Conservation (phyloP, 2,329 filamentous ascomycete genomes). For the Amylocarpus encephaloides region DNA sequence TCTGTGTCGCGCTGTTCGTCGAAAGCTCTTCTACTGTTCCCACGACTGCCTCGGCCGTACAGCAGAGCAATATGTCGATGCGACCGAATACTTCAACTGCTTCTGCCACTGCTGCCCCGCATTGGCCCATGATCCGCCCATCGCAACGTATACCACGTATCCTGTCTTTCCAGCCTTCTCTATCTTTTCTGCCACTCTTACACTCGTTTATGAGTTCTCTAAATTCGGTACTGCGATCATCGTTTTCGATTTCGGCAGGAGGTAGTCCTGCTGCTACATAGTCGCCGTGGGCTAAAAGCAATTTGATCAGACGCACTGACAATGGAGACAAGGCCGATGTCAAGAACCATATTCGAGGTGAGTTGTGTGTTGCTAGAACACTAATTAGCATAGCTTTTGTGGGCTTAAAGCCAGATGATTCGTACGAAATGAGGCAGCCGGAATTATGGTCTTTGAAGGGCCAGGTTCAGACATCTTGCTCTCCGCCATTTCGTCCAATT, state of each 20-base stretch:
- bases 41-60: constrained; percentile 67
- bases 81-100: constrained; percentile 77
- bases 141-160: constrained; percentile 61
- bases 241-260: constrained; percentile 71
- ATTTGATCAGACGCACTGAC: constrained; percentile 72
- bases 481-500: constrained; percentile 35
- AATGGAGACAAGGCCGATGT: constrained; percentile 82
- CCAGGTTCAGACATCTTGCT: constrained; percentile 41
- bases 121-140: constrained; percentile 40
- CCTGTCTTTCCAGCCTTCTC: constrained; percentile 74
- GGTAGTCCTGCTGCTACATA: constrained; percentile 80
- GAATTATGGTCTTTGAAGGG: constrained; percentile 29
- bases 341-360: constrained; percentile 86
- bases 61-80: constrained; percentile 86
- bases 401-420: background rate
- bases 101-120: constrained; percentile 71
- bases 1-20: constrained; percentile 64
- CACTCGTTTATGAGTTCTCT: constrained; percentile 69
- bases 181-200: constrained; percentile 54
- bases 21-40: constrained; percentile 88
- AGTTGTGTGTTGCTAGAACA: constrained; percentile 51
- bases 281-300: constrained; percentile 85
- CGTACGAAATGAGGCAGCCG: constrained; percentile 28
- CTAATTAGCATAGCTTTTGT: constrained; percentile 8
- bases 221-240: constrained; percentile 70